A percentile compares a stretch with the other conserved stretches of the same genome.
These are phyloP conservation scores for Eucalyptus regnans DNA, from an alignment of 345 rosid genomes.

Conservation along the genomic window DNA sequence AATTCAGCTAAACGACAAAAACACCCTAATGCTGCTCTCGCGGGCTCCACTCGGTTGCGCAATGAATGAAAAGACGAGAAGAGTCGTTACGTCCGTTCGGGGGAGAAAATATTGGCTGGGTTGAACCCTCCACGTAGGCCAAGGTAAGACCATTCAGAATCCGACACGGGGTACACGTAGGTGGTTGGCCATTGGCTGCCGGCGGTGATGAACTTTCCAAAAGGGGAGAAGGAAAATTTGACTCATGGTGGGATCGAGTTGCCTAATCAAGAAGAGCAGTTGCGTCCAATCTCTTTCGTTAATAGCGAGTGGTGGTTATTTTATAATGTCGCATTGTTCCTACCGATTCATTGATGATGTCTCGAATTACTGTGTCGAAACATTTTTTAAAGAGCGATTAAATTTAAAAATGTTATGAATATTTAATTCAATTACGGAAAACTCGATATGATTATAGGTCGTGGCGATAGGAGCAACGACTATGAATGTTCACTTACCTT, in stretches of 20 bases:
- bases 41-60: neutral
- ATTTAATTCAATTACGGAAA: fast-evolving
- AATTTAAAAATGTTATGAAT: fast-evolving
- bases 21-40: too few species aligned
- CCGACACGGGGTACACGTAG: neutral
- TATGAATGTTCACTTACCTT: too few species aligned
- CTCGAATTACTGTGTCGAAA: fast-evolving
- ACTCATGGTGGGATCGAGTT: neutral
- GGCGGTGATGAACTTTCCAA: neutral
- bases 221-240: neutral
- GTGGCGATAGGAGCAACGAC: fast-evolving
- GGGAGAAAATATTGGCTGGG: too few species aligned
- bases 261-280: neutral
- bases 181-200: neutral
- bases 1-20: neutral
- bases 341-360: fast-evolving
- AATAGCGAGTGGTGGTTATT: neutral
- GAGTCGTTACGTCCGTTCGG: neutral
- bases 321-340: neutral
- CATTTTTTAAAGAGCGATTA: neutral
- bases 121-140: too few species aligned
- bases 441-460: neutral
- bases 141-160: too few species aligned
- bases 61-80: neutral
- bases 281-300: neutral